Evolutionary conservation across 768 basidiomycete species (phyloP).

Genomic region (Paxillus involutus): DNA sequence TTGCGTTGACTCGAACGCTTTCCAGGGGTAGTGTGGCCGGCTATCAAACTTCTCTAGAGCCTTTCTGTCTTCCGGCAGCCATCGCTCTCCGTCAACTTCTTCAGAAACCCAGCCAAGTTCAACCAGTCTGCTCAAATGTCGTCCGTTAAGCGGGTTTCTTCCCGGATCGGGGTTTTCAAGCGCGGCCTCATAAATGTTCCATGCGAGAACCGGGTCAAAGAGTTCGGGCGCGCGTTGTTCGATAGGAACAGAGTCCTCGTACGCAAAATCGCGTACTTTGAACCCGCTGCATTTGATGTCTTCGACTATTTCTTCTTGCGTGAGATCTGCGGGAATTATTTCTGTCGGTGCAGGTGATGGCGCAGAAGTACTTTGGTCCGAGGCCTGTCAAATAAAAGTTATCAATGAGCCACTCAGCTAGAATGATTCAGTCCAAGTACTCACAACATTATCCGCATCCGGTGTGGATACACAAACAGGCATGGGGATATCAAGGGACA

Average conservation of each 20-base stretch:
- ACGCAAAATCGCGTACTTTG: constrained; percentile 33
- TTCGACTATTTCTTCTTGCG: constrained; percentile 32
- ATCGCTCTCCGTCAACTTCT: constrained; percentile 21
- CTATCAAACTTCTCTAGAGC: constrained; percentile 26
- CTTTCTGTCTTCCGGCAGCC: constrained; percentile 26
- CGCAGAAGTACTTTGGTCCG: constrained; percentile 16
- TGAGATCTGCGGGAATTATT: constrained; percentile 33
- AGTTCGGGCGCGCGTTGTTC: constrained; percentile 22
- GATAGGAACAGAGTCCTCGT: constrained; percentile 17
- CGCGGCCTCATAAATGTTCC: constrained; percentile 29
- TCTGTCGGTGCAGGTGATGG: constrained; percentile 34
- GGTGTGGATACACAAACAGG: constrained; percentile 6
- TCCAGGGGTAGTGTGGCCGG: constrained; percentile 27
- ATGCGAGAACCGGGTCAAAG: constrained; percentile 31
- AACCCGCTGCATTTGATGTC: constrained; percentile 29
- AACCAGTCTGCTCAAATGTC: constrained; percentile 27
- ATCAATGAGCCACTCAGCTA: constrained; percentile 5
- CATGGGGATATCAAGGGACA: constrained; percentile 10
- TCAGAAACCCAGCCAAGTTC: constrained; percentile 29
- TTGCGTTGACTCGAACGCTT: constrained; percentile 17
- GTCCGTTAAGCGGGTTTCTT: constrained; percentile 22
- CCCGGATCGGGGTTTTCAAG: constrained; percentile 18
- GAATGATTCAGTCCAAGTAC: not conserved
- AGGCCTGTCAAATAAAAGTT: constrained; percentile 2
- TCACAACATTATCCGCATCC: constrained; percentile 27